Evolutionary conservation across 2,329 filamentous ascomycete genomes (phyloP).

Genomic region (Alternaria atra): DNA sequence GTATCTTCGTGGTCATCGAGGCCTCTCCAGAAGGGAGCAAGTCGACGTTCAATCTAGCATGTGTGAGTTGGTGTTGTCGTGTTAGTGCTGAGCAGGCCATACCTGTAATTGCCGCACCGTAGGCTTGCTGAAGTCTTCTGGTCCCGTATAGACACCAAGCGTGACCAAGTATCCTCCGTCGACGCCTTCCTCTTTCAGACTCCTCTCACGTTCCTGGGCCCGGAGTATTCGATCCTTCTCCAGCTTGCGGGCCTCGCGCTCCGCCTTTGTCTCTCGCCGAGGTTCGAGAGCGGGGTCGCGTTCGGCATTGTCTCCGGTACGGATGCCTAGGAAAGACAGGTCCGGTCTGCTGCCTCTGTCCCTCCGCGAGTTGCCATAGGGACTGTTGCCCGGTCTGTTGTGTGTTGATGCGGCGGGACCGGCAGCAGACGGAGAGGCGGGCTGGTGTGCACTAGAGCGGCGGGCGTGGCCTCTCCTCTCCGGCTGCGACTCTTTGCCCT

Average conservation of each 20-base stretch:
- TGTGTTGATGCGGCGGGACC: slow-evolving; percentile 35
- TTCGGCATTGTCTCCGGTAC: slow-evolving; percentile 59
- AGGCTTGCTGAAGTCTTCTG: slow-evolving; percentile 91
- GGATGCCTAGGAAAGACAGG: slow-evolving; percentile 67
- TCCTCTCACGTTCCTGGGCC: slow-evolving; percentile 86
- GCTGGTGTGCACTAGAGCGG: slow-evolving; percentile 43
- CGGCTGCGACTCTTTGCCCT: slow-evolving; percentile 58
- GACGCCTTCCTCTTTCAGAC: slow-evolving; percentile 88
- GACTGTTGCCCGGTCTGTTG: slow-evolving; percentile 40
- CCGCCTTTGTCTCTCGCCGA: slow-evolving; percentile 87
- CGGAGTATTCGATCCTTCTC: slow-evolving; percentile 82
- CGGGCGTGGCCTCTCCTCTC: slow-evolving; percentile 46
- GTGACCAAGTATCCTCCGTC: slow-evolving; percentile 96
- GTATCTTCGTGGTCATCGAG: slow-evolving; percentile 86
- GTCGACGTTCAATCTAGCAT: slow-evolving; percentile 84
- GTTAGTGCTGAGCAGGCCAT: slow-evolving; percentile 42
- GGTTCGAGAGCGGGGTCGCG: slow-evolving; percentile 63
- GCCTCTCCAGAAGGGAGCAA: slow-evolving; percentile 96
- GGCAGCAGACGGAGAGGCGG: slow-evolving; percentile 42
- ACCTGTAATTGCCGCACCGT: slow-evolving; percentile 92
- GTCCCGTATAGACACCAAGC: slow-evolving; percentile 88
- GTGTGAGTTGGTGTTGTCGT: slow-evolving; percentile 23
- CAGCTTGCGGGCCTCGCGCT: slow-evolving; percentile 84
- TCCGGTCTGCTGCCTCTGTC: slow-evolving; percentile 66
- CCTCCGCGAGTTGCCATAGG: slow-evolving; percentile 57